Evolutionary conservation across 106 monocot genomes (phyloP), one percentile per base, ranked within the genome.

Genomic region (Posidonia australis): DNA sequence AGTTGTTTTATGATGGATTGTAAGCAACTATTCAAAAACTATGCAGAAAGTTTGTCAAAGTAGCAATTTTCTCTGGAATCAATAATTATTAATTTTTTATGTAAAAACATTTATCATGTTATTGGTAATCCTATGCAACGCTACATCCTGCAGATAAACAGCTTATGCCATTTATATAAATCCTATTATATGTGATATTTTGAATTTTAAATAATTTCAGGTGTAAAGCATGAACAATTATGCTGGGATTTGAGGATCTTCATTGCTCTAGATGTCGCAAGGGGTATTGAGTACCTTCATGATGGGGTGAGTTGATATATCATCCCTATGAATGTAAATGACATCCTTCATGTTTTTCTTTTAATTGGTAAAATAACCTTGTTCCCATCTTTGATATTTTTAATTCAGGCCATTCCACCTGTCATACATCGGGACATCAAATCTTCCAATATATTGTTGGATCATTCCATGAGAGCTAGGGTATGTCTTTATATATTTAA

Each of bases 361-460:
- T 4, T 4, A 36, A 36, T 36, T 7, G 2, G 36, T 7, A 36
- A 36, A 36, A 4, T 36, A 7, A 36, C 36, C 5, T 36, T 36
- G 36, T 36, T 36, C 7, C 2, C 36, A n/a, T n/a, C n/a, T n/a
- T n/a, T 36, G 36, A n/a, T n/a, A n/a, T n/a, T 75, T 27, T 67
- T 65, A 58, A 20, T 77, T 77, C 81, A 94, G 94, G 86, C 86
- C 64, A 69, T 74, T 64, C 94, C 94, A 36, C 79, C 94, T 63
- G 84, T 94, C 4, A 79, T 94, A 25, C 94, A 94, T 66, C 81
- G 94, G 60, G 94, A 94, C 67, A 86, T 94, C 46, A 94, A 94
- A 64, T 89, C 94, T 44, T 78, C 81, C n/a, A 94, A 94, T 65
- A 94, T 94, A 64, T 79, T 94, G 69, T 72, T 94, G 68, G 94